Base-by-base conservation (phyloP, 1,284 basidiomycete species). In the Dichomitus squalens region DNA sequence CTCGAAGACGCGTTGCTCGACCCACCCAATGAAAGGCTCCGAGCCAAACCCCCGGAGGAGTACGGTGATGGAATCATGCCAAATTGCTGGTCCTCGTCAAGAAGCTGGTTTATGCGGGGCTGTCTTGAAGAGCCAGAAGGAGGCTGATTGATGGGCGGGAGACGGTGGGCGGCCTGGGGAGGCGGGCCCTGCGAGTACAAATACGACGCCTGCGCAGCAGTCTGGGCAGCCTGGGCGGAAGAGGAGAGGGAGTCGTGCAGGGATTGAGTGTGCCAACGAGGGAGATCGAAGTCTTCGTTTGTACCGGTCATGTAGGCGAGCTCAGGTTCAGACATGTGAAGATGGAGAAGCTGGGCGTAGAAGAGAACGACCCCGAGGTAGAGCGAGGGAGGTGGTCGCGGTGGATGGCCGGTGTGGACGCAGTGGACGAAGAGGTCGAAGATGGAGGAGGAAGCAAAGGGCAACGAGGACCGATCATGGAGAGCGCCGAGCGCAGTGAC, bases 211-310 rank as follows among this genome's bases (percentile, higher is more conserved):
- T 79, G 72, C 66, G 84, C 81, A 4, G 84, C 77, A 2, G 83
- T 70, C 67, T 87, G 86, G 16, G 82, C 79, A 29, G 83, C 77
- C 73, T 85, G 83, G 4, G 80, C 77, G 36, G 85, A 82, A 39
- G 85, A 85, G 7, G 86, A 81, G 66, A 87, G 79, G 53, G 80
- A 75, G 74, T 88, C 85, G 75, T 83, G 77, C 65, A 73, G 69
- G 35, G 74, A 69, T 67, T 87, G 86, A 16, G 85, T 85, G 70
- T 87, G 84, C 88, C 88, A 91, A 75, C 89, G 88, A 65, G 90
- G 89, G 64, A 92, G 86, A 80, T 90, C 88, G 74, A 83, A 85
- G 69, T 81, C 82, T 73, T 84, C 82, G 77, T 81, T 79, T 63
- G 75, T 69, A 69, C 75, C 75, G 65, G 72, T 72, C 79, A 81